These are phyloP conservation scores for Tricholoma matsutake DNA, from an alignment of 768 basidiomycete species.

Conservation along the genomic window DNA sequence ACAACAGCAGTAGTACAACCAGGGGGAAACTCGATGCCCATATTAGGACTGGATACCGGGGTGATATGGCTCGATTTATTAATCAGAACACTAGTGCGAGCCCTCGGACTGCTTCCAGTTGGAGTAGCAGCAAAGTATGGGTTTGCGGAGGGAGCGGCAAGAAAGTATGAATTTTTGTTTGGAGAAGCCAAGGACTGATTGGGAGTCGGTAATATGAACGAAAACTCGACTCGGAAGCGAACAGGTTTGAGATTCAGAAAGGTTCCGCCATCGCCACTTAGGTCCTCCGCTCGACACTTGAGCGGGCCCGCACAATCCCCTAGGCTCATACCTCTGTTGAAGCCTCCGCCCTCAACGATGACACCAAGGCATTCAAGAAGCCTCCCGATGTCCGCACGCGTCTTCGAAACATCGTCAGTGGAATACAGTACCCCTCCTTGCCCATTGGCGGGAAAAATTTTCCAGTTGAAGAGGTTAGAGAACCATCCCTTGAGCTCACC, in stretches of 20 bases:
- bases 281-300: constrained; percentile 54
- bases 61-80: constrained; percentile 12
- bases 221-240: constrained; percentile 82
- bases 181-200: constrained; percentile 5
- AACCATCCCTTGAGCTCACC: constrained; percentile 93
- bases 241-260: constrained; percentile 63
- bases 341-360: constrained; percentile 35
- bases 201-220: constrained; percentile 23
- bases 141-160: constrained; percentile 12
- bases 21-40: constrained; percentile 27
- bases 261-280: constrained; percentile 33
- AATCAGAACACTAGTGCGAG: constrained; percentile 23
- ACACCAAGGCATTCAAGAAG: constrained; percentile 69
- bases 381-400: constrained; percentile 60
- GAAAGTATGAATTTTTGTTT: constrained; percentile 7
- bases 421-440: constrained; percentile 51
- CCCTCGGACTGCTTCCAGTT: constrained; percentile 16
- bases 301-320: constrained; percentile 29
- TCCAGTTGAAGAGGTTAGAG: constrained; percentile 93
- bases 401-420: constrained; percentile 49
- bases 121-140: constrained; percentile 18
- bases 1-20: constrained; percentile 60
- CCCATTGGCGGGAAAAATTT: constrained; percentile 47
- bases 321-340: constrained; percentile 21
- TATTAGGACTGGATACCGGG: constrained; percentile 16